A percentile compares a stretch with the other conserved stretches of the same genome.
Conservation (phyloP, 371 early-diverging fungal species). For the Mucor indicus region DNA sequence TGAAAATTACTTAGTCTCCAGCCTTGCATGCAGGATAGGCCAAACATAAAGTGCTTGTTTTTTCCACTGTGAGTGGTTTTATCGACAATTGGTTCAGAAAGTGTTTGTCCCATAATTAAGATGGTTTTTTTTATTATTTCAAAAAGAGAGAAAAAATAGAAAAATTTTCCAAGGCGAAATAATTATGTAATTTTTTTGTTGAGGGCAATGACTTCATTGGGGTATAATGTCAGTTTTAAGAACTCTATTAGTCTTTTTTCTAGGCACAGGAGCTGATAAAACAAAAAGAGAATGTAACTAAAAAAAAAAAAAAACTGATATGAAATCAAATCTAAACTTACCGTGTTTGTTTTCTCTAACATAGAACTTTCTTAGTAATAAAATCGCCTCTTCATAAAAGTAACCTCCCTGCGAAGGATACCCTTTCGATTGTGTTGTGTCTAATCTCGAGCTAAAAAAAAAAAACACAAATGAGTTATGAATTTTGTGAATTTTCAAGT, state of each 20-base stretch:
- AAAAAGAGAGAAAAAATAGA: neutral
- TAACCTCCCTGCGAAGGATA: constrained; percentile 73
- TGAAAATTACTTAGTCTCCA: constrained; percentile 87
- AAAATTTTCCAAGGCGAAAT: neutral
- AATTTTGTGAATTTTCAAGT: neutral
- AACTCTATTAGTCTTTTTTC: constrained; percentile 76
- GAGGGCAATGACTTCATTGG: too few species aligned
- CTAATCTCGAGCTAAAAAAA: constrained; percentile 15
- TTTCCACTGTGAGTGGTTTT: constrained; percentile 78
- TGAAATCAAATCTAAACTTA: constrained; percentile 28
- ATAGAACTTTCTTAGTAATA: constrained; percentile 87
- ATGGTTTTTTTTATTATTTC: neutral
- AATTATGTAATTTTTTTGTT: neutral
- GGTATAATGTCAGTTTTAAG: constrained; percentile 63
- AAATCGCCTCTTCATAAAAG: constrained; percentile 78
- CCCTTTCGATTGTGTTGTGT: constrained; percentile 25
- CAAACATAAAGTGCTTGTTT: constrained; percentile 73
- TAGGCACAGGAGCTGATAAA: constrained; percentile 78
- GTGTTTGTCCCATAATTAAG: constrained; percentile 90
- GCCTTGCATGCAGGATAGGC: constrained; percentile 95
- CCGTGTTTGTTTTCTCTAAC: constrained; percentile 86
- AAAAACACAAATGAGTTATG: neutral
- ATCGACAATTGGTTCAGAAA: constrained; percentile 90
- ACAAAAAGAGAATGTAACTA: neutral
- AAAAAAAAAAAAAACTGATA: neutral